phyloP scores from a whole-genome alignment of 2,329 filamentous ascomycete genomes.

The Dactylellina leptospora region DNA sequence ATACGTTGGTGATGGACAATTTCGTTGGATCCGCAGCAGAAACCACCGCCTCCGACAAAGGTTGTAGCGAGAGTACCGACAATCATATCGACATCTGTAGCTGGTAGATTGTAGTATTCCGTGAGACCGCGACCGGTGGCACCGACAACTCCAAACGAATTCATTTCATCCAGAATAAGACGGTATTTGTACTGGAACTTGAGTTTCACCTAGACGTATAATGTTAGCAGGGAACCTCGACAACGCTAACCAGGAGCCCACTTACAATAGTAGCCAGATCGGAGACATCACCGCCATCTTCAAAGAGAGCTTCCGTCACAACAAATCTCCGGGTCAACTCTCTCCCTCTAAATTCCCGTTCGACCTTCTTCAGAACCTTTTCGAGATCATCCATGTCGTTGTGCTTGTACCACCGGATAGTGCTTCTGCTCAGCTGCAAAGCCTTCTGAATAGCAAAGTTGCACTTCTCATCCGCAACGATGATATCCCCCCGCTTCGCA shows the following conservation, averaged over 20 bases:
- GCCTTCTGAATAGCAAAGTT: constrained; percentile 96
- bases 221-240: constrained; percentile 27
- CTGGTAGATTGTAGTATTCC: constrained; percentile 95
- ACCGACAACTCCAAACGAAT: constrained; percentile 94
- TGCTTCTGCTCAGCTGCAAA: constrained; percentile 89
- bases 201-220: constrained; percentile 74
- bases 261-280: constrained; percentile 84
- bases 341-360: constrained; percentile 84
- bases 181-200: constrained; percentile 98
- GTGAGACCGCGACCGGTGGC: constrained; percentile 90
- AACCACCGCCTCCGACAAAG: constrained; percentile 90
- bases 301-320: constrained; percentile 93
- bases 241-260: constrained; percentile 38
- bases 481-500: constrained; percentile 95
- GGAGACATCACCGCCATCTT: constrained; percentile 84
- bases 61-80: constrained; percentile 90
- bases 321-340: constrained; percentile 92
- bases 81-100: constrained; percentile 94
- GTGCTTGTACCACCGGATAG: constrained; percentile 91
- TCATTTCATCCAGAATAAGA: constrained; percentile 95
- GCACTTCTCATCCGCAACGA: constrained; percentile 90
- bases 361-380: constrained; percentile 81
- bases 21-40: constrained; percentile 89
- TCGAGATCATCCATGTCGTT: constrained; percentile 96
- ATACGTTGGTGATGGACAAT: constrained; percentile 97